Evolutionary conservation across 1,284 basidiomycete genomes (phyloP).

Genomic region (Xerocomus nothofagi): DNA sequence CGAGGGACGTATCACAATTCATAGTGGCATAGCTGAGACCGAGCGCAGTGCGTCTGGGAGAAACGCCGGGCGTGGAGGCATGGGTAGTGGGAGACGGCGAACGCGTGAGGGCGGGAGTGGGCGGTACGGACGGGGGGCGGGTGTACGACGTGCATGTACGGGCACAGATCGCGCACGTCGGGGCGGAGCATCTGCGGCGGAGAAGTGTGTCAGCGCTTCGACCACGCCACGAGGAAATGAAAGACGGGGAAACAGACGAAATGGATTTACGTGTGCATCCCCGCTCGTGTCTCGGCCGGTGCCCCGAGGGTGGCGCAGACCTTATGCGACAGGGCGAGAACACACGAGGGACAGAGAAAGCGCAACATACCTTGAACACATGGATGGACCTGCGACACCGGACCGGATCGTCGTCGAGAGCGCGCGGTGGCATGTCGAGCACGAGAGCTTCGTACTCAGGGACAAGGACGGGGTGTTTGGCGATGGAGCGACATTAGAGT

Average conservation of each 20-base stretch:
- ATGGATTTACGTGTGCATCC: too few species aligned
- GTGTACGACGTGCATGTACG: slow-evolving; percentile 35
- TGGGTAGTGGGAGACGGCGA: slow-evolving; percentile 29
- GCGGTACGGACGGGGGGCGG: slow-evolving; percentile 28
- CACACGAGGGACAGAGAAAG: background rate
- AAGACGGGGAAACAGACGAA: too few species aligned
- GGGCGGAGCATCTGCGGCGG: slow-evolving; percentile 25
- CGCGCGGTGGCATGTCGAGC: slow-evolving; percentile 33
- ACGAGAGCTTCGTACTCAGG: slow-evolving; percentile 21
- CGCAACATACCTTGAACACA: slow-evolving; percentile 25
- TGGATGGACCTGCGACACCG: slow-evolving; percentile 8
- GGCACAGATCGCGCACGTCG: slow-evolving; percentile 30
- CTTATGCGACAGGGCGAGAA: background rate
- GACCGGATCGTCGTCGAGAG: slow-evolving; percentile 22
- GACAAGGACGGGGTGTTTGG: background rate
- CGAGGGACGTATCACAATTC: slow-evolving; percentile 17
- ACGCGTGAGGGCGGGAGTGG: slow-evolving; percentile 35
- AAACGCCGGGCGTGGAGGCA: slow-evolving; percentile 13
- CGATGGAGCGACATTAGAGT: slow-evolving; percentile 18
- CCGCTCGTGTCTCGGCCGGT: too few species aligned
- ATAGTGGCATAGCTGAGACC: slow-evolving; percentile 25
- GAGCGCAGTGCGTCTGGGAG: slow-evolving; percentile 29
- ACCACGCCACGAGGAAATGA: background rate
- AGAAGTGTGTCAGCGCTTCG: slow-evolving; percentile 11
- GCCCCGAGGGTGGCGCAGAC: background rate